phyloP scores from a whole-genome alignment of 768 basidiomycete genomes.

The Hygrophorus russula region DNA sequence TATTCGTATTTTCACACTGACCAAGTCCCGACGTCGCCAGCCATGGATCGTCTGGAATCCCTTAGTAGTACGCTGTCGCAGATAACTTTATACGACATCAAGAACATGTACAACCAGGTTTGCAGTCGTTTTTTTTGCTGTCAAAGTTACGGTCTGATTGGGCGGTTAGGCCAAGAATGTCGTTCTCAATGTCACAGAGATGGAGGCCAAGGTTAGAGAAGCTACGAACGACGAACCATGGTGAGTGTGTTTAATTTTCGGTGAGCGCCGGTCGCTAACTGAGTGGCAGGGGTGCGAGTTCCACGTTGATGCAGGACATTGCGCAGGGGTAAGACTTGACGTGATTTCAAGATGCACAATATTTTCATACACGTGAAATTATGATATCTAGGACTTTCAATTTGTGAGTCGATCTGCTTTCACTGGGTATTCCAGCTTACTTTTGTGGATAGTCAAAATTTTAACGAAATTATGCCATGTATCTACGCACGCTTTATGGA shows the following conservation, averaged over 20 bases:
- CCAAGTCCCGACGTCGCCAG: constrained; percentile 3
- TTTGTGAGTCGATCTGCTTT: constrained; percentile 49
- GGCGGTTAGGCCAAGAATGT: constrained; percentile 77
- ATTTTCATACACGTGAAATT: not conserved
- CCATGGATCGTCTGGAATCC: constrained; percentile 73
- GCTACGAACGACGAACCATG: constrained; percentile 98
- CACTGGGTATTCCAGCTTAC: constrained; percentile 4
- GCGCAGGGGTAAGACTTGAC: constrained; percentile 71
- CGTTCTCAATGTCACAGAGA: constrained; percentile 92
- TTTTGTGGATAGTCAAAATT: constrained; percentile 61
- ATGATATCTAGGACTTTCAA: constrained; percentile 71
- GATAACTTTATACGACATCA: constrained; percentile 87
- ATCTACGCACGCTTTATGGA: constrained; percentile 96
- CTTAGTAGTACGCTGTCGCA: constrained; percentile 69
- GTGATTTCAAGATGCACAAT: constrained; percentile 3
- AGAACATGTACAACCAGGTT: constrained; percentile 90
- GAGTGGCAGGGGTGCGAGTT: constrained; percentile 80
- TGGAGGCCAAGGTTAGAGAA: constrained; percentile 93
- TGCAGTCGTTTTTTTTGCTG: constrained; percentile 3
- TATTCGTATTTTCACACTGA: not conserved
- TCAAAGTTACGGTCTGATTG: constrained; percentile 7
- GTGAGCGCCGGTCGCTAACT: not conserved
- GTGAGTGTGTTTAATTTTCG: constrained; percentile 34
- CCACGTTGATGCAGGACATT: constrained; percentile 97
- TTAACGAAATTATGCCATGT: constrained; percentile 98